Conservation (phyloP, 148 eudicot species). For the Chenopodium suecicum region DNA sequence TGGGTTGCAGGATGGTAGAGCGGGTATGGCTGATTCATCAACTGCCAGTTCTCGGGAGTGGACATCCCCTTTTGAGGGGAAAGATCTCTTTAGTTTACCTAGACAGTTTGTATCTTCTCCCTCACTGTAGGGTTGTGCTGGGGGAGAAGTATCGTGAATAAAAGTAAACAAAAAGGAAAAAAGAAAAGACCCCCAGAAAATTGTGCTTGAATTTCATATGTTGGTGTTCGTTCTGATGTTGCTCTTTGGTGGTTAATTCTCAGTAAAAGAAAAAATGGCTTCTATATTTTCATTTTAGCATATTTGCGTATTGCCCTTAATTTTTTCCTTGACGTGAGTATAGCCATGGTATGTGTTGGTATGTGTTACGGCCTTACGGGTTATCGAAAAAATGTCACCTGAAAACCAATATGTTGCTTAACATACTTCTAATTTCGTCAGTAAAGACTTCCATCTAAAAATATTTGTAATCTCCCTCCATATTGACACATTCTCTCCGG, state of each 20-base stretch:
- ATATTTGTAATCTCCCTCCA: too few species aligned
- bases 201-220: constrained; percentile 54
- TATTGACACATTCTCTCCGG: too few species aligned
- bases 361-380: too few species aligned
- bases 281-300: constrained; percentile 7
- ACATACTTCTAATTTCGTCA: too few species aligned
- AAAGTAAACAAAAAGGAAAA: constrained; percentile 22
- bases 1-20: constrained; percentile 60
- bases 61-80: constrained; percentile 97
- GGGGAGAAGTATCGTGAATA: constrained; percentile 41
- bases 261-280: constrained; percentile 28
- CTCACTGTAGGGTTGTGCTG: constrained; percentile 56
- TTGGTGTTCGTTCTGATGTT: constrained; percentile 44
- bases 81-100: constrained; percentile 82
- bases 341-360: too few species aligned
- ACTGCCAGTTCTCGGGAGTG: constrained; percentile 66
- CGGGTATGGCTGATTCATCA: constrained; percentile 38
- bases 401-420: too few species aligned
- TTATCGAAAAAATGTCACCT: too few species aligned
- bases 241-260: constrained; percentile 33
- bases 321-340: too few species aligned
- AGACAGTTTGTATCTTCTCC: constrained; percentile 98
- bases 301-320: not conserved
- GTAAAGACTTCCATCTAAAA: too few species aligned
- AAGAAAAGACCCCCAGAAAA: constrained; percentile 22